Conservation (phyloP, 176 grass and related monocot species). For the Rhynchospora breviuscula region DNA sequence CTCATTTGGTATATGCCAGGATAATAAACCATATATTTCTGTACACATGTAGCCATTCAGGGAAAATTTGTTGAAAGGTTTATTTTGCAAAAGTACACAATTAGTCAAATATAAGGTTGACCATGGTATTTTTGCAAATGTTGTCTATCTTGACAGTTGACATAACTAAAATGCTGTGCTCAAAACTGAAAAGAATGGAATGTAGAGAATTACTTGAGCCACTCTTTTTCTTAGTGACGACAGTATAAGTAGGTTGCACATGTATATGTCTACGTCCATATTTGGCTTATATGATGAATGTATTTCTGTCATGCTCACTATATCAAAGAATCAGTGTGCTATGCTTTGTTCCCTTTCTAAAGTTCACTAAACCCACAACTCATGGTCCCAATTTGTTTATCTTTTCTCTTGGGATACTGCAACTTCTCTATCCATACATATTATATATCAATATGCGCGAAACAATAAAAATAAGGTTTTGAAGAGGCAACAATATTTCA, state of each 20-base stretch:
- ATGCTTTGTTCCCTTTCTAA: slow-evolving; percentile 1
- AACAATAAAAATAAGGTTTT: background rate
- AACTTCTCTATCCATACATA: background rate
- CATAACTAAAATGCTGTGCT: background rate
- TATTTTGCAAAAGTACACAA: background rate
- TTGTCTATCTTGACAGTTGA: background rate
- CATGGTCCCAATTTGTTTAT: slow-evolving; percentile 1
- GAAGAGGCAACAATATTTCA: background rate
- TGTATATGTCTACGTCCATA: slow-evolving; percentile 3
- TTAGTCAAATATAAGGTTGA: background rate
- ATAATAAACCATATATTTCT: background rate
- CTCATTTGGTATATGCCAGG: background rate
- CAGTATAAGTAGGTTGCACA: slow-evolving; percentile 3
- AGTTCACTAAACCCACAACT: background rate
- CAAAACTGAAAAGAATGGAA: background rate
- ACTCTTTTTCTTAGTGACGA: background rate
- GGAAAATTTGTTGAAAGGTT: too few relatives aligned
- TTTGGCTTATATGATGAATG: slow-evolving; percentile 10
- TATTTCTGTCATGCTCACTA: slow-evolving; percentile 10
- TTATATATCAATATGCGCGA: background rate
- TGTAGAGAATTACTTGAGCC: background rate
- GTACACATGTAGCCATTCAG: background rate
- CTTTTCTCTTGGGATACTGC: background rate
- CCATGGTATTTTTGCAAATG: background rate
- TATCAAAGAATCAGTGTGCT: slow-evolving; percentile 15